Base-by-base conservation (phyloP, 139 green algal species). In the Gonium pectorale region DNA sequence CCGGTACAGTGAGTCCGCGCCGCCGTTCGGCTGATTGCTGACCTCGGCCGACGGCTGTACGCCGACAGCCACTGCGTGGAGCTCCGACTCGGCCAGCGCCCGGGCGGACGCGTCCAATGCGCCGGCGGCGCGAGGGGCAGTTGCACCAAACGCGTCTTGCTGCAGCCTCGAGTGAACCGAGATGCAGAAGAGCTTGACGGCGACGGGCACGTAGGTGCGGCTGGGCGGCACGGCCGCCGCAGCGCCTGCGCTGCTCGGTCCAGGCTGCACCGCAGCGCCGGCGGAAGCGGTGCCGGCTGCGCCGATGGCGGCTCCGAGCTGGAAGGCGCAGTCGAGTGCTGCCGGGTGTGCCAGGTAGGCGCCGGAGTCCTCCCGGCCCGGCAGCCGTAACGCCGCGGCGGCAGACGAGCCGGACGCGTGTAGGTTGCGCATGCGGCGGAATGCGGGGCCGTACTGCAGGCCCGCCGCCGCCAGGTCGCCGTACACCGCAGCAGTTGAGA, bases 391-490 rank as follows among this genome's bases (percentile, higher is more conserved):
- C 17, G n/a, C 21, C 2, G 75, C 77, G 3, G 51, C 29, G 8
- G 87, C 69, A 11, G 51, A 43, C 17, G 43, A 24, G 2, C 44
- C 49, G 38, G 69, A 56, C 17, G 90, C 74, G 64, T 97, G 94
- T 41, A 96, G 81, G 78, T 94, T 95, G 31, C 91, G 52, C 54
- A 98, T 93, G 54, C 95, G 88, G 33, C 95, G 83, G 90, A 98
- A 98, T 21, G 92, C 84, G 0, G 94, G 92, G 7, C 96, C 96
- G 80, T 98, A 98, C 88, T 95, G 92, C 88, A 98, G 86, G 1
- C 94, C 95, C 17, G 89, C 89, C 33, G 91, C 88, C 17, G 87
- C 75, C 77, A 98, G 89, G 62, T 94, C 88, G 33, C 86, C 46
- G 89, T 98, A 98, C 73, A 98, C 75, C 33, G 88, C 59, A 19